These are phyloP conservation scores for Colletotrichum somersetense DNA, from an alignment of 2,329 filamentous ascomycete species.

Conservation along the genomic window DNA sequence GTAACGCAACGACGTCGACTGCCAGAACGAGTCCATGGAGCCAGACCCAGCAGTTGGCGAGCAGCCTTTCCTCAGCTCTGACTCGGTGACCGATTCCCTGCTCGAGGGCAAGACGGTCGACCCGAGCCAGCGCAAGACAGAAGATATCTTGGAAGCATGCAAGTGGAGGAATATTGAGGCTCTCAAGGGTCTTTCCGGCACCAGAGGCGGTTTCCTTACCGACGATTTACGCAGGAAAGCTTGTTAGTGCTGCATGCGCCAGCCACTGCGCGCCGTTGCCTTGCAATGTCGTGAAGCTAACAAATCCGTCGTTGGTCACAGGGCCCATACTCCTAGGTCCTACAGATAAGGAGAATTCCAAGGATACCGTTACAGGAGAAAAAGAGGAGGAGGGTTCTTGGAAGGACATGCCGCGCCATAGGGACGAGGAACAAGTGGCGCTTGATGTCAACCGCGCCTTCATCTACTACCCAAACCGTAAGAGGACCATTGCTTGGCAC, in stretches of 20 bases:
- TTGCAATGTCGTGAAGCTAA: slow-evolving; percentile 36
- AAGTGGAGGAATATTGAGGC: slow-evolving; percentile 65
- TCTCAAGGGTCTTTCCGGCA: slow-evolving; percentile 70
- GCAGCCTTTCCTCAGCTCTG: neutral
- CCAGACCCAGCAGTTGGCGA: neutral
- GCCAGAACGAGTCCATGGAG: slow-evolving; percentile 16
- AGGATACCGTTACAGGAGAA: slow-evolving; percentile 37
- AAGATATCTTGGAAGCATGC: slow-evolving; percentile 71
- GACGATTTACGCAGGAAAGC: slow-evolving; percentile 78
- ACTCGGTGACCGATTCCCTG: slow-evolving; percentile 2
- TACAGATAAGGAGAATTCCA: slow-evolving; percentile 40
- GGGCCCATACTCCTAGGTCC: slow-evolving; percentile 73
- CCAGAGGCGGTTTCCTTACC: slow-evolving; percentile 74
- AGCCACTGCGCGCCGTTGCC: neutral
- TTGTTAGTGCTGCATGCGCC: slow-evolving; percentile 71
- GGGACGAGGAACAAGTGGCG: slow-evolving; percentile 90
- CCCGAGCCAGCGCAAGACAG: slow-evolving; percentile 53
- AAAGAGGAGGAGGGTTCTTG: slow-evolving; percentile 56
- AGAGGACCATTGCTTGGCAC: slow-evolving; percentile 45
- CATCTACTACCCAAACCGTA: slow-evolving; percentile 92
- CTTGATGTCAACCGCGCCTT: slow-evolving; percentile 97
- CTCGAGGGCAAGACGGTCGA: slow-evolving; percentile 32
- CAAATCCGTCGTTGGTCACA: slow-evolving; percentile 48
- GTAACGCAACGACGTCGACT: neutral
- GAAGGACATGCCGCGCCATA: slow-evolving; percentile 78